phyloP scores from a whole-genome alignment of 192 early-diverging fungal species.

The Thamnidium elegans region DNA sequence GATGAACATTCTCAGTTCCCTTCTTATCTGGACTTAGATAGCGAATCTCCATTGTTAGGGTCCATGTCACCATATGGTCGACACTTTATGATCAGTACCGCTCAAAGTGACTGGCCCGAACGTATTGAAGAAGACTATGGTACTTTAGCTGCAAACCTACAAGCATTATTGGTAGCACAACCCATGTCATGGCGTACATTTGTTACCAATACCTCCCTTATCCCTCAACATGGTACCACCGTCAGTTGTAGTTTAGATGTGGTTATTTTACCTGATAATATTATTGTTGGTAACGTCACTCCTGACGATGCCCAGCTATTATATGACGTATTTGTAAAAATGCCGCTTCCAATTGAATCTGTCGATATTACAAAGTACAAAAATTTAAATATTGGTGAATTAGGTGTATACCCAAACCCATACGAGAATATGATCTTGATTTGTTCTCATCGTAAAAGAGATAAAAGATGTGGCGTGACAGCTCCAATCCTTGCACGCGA shows the following conservation, averaged over 20 bases:
- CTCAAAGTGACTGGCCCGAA: constrained; percentile 45
- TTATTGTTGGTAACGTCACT: constrained; percentile 49
- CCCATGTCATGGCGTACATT: constrained; percentile 34
- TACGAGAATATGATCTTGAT: constrained; percentile 50
- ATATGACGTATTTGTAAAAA: constrained; percentile 41
- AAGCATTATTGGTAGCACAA: constrained; percentile 7
- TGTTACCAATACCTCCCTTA: constrained; percentile 47
- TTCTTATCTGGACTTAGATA: constrained; percentile 52
- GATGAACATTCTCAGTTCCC: constrained; percentile 48
- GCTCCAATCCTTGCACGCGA: constrained; percentile 51
- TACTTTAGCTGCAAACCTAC: constrained; percentile 41
- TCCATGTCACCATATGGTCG: constrained; percentile 52
- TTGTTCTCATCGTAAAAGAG: constrained; percentile 55
- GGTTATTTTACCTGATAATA: constrained; percentile 52
- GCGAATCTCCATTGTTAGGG: constrained; percentile 37
- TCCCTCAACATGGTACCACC: constrained; percentile 26
- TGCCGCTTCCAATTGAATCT: constrained; percentile 20
- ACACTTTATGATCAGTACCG: constrained; percentile 57
- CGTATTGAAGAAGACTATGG: constrained; percentile 49
- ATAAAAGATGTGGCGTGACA: constrained; percentile 56
- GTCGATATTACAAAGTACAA: neutral
- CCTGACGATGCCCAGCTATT: constrained; percentile 39
- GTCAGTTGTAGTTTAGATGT: constrained; percentile 36
- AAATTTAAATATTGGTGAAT: constrained; percentile 4
- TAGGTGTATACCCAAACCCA: constrained; percentile 33